Evolutionary conservation across 2,329 filamentous ascomycete species (phyloP).

Genomic region (Fusarium longipes): DNA sequence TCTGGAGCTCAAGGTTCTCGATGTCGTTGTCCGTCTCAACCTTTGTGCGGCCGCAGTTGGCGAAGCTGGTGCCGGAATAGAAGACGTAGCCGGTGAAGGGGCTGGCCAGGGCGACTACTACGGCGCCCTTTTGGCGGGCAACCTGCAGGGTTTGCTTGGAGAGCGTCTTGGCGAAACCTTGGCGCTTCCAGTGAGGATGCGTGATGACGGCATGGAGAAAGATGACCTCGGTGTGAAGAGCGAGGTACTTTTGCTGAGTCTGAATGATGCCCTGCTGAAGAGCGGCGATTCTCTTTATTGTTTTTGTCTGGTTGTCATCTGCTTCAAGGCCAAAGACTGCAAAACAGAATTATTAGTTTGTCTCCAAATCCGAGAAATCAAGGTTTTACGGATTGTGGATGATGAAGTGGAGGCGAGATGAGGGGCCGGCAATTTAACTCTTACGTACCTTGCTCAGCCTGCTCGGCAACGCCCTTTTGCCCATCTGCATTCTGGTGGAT

Average conservation of each 20-base stretch:
- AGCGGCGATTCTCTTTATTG: constrained; percentile 29
- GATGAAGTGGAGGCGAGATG: neutral
- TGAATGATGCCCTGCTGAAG: constrained; percentile 30
- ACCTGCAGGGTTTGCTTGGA: constrained; percentile 32
- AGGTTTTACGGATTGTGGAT: neutral
- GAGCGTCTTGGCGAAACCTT: constrained; percentile 38
- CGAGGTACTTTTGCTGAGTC: constrained; percentile 37
- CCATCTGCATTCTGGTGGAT: constrained; percentile 23
- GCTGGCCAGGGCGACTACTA: constrained; percentile 27
- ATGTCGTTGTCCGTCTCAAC: constrained; percentile 33
- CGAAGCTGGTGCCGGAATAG: constrained; percentile 35
- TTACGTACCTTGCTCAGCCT: constrained; percentile 27
- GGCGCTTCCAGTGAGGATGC: constrained; percentile 36
- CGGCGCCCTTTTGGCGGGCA: constrained; percentile 30
- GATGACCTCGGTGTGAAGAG: constrained; percentile 26
- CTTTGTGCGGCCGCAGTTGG: constrained; percentile 37
- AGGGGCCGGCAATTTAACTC: neutral
- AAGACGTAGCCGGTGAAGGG: constrained; percentile 40
- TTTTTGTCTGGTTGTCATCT: constrained; percentile 21
- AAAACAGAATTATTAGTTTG: neutral
- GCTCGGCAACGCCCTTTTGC: constrained; percentile 22
- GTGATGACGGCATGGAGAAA: constrained; percentile 42
- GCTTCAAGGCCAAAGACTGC: constrained; percentile 18
- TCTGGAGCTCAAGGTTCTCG: constrained; percentile 34
- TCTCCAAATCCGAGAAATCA: neutral